phyloP scores from a whole-genome alignment of 345 rosid species.

The Bruguiera parviflora region DNA sequence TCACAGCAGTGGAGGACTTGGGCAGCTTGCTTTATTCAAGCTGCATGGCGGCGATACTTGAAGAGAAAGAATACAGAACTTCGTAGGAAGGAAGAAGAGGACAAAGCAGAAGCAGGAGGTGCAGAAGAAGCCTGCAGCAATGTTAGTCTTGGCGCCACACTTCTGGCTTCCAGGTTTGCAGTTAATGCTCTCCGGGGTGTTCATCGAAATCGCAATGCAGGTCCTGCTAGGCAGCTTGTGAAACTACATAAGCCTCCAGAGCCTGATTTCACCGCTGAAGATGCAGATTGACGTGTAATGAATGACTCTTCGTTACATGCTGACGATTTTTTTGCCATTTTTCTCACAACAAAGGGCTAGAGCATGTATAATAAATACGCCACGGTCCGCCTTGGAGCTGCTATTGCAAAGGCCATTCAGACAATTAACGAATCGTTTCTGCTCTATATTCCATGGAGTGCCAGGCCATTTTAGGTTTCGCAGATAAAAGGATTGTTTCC shows the following conservation, averaged over 20 bases:
- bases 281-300: slow-evolving; percentile 38
- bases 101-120: slow-evolving; percentile 46
- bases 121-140: slow-evolving; percentile 32
- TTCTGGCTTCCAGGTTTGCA: slow-evolving; percentile 83
- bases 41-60: slow-evolving; percentile 85
- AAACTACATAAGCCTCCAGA: slow-evolving; percentile 86
- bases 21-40: slow-evolving; percentile 97
- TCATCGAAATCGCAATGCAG: slow-evolving; percentile 70
- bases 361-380: background rate
- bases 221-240: slow-evolving; percentile 65
- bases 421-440: background rate
- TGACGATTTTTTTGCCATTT: background rate
- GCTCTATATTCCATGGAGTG: no score
- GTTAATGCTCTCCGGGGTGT: slow-evolving; percentile 90
- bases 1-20: slow-evolving; percentile 98
- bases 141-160: slow-evolving; percentile 71
- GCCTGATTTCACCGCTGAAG: slow-evolving; percentile 95
- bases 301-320: background rate
- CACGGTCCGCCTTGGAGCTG: background rate
- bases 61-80: slow-evolving; percentile 83
- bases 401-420: background rate
- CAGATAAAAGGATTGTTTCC: no score
- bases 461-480: no score
- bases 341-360: background rate
- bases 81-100: slow-evolving; percentile 66